Base-by-base conservation (phyloP, 495 filamentous ascomycete species). In the Aspergillus haitiensis region DNA sequence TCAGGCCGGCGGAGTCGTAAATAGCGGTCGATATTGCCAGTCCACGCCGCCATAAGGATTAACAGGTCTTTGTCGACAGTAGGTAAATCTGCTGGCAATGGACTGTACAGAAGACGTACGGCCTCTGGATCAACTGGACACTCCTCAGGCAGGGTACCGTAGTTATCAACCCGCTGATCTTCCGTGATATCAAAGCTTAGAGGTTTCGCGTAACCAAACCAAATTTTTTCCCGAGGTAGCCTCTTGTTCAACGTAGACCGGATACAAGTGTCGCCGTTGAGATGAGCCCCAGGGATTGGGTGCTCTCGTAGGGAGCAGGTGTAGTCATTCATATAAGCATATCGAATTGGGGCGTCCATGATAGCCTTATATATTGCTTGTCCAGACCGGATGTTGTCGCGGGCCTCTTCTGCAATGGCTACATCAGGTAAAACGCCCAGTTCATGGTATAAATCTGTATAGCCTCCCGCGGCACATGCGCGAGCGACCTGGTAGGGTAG, bases 381-480 rank as follows among this genome's bases (percentile, higher is more conserved):
- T 39, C 64, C 64, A n/a, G 58, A 44, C 40, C 32, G 52, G n/a
- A 48, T 55, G 13, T 53, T 60, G 13, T 69, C 62, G 32, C 67
- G 56, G 21, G 71, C 70, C 52, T 72, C 69, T 34, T 70, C 69
- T 13, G 69, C 69, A 57, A 70, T 56, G 60, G 65, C 58, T 3
- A 68, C 65, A 32, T 73, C 70, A 7, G 67, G 71, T 34, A 71
- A 59, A 39, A 66, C 21, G 44, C 68, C 53, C 34, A 74, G 63
- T 58, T 72, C 69, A 27, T 57, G 35, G 48, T 72, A 70, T 27
- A 72, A 53, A 40, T 65, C 51, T 16, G 60, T 31, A 58, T 73
- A 73, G 11, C 69, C 62, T 10, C 62, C 69, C 6, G 68, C 67
- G 46, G 69, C 71, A 65, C 67, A 73, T 6, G 69, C 71, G 9